phyloP scores from a whole-genome alignment of 345 rosid species.

The Schrenkiella parvula region DNA sequence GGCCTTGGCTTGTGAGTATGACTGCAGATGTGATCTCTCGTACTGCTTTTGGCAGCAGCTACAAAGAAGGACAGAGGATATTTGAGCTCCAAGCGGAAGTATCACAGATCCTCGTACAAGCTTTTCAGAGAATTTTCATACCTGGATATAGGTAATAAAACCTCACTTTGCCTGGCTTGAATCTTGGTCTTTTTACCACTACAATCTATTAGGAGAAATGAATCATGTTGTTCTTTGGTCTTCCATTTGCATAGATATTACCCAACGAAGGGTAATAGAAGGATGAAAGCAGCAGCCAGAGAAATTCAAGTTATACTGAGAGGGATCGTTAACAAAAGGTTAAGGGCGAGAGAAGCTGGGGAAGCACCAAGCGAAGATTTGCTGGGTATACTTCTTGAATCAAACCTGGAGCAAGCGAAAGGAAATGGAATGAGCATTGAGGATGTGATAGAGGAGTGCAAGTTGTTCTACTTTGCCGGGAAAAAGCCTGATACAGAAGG shows the following conservation, averaged over 20 bases:
- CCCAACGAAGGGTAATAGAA: conserved; percentile 41
- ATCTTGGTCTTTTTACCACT: neutral
- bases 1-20: conserved; percentile 37
- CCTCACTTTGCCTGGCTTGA: neutral
- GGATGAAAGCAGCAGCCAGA: conserved; percentile 25
- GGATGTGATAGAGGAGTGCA: conserved; percentile 60
- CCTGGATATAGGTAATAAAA: conserved; percentile 56
- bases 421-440: conserved; percentile 37
- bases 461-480: conserved; percentile 9
- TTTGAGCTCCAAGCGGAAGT: conserved; percentile 48
- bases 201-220: neutral
- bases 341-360: conserved; percentile 31
- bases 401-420: conserved; percentile 34
- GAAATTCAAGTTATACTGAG: conserved; percentile 31
- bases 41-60: conserved; percentile 66
- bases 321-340: conserved; percentile 29
- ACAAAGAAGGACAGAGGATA: conserved; percentile 60
- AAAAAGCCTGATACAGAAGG: conserved; percentile 9
- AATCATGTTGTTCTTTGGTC: neutral
- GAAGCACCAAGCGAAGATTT: conserved; percentile 29
- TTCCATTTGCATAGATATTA: neutral
- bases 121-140: conserved; percentile 29
- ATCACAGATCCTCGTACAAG: conserved; percentile 29
- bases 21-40: conserved; percentile 44
- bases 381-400: conserved; percentile 42